Percentiles rank a stretch among this genome's conserved stretches.
phyloP scores from a whole-genome alignment of 1,284 basidiomycete species.

The Melampsora occidentalis region DNA sequence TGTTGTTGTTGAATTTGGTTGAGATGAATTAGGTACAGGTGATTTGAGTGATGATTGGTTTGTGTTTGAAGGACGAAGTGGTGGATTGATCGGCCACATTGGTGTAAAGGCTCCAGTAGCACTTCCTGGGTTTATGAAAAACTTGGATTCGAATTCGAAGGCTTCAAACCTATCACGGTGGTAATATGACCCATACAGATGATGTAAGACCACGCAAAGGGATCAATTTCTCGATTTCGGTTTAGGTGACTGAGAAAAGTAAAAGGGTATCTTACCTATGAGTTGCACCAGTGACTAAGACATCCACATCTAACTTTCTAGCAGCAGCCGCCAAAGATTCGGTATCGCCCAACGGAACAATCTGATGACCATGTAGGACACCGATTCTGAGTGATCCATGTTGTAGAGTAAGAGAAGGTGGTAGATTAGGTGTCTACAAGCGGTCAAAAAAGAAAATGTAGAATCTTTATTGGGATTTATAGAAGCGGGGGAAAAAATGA shows the following conservation, averaged over 20 bases:
- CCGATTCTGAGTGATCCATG: conserved; percentile 90
- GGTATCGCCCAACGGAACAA: conserved; percentile 84
- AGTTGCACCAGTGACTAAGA: conserved; percentile 87
- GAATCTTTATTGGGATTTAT: not conserved
- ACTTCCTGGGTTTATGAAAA: conserved; percentile 94
- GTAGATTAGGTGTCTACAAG: conserved; percentile 66
- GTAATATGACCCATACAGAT: not conserved
- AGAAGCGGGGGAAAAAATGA: not conserved
- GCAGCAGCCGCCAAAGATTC: conserved; percentile 83
- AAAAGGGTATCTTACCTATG: conserved; percentile 67
- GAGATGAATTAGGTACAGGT: conserved; percentile 5
- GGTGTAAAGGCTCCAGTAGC: conserved; percentile 75
- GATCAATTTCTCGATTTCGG: not conserved
- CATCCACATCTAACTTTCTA: conserved; percentile 94
- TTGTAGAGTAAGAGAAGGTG: conserved; percentile 74
- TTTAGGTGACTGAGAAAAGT: not conserved
- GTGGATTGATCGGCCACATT: conserved; percentile 26
- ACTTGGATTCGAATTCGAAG: conserved; percentile 81
- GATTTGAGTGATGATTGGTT: conserved; percentile 14
- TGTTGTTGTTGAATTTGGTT: not conserved
- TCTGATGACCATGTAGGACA: conserved; percentile 90
- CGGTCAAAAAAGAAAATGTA: conserved; percentile 22
- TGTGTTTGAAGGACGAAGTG: not conserved
- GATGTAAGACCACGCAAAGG: not conserved
- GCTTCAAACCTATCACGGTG: conserved; percentile 75